These are phyloP conservation scores for Lavandula angustifolia DNA, from an alignment of 257 asterid species.

Conservation along the genomic window DNA sequence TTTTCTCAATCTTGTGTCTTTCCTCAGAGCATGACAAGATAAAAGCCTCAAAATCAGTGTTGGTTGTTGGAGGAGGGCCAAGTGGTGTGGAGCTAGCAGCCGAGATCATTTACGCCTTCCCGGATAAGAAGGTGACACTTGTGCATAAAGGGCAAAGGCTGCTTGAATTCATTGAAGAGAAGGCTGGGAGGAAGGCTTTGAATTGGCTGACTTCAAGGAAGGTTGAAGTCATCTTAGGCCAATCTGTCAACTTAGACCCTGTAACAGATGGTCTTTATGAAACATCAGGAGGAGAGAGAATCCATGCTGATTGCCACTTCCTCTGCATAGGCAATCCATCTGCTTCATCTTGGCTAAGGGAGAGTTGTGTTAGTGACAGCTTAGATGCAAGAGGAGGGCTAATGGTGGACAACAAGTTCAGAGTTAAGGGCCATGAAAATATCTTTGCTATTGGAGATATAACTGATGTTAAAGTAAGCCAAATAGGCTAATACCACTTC, in stretches of 20 bases:
- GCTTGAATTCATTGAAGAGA: slow-evolving; percentile 64
- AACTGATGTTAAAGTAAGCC: slow-evolving; percentile 68
- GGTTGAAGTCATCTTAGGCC: slow-evolving; percentile 72
- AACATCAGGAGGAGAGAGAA: slow-evolving; percentile 72
- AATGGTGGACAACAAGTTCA: slow-evolving; percentile 62
- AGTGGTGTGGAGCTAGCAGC: slow-evolving; percentile 90
- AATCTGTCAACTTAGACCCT: slow-evolving; percentile 56
- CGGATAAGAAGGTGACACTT: slow-evolving; percentile 74
- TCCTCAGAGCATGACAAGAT: slow-evolving; percentile 71
- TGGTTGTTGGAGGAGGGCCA: slow-evolving; percentile 92
- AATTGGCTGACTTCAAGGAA: slow-evolving; percentile 70
- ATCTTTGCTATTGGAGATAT: slow-evolving; percentile 79
- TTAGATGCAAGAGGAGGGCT: slow-evolving; percentile 62
- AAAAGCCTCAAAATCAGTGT: slow-evolving; percentile 55
- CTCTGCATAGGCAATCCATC: slow-evolving; percentile 61
- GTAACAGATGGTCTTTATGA: slow-evolving; percentile 47
- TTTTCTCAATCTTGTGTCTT: neutral
- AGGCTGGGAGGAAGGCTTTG: slow-evolving; percentile 67
- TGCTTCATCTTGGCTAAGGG: slow-evolving; percentile 74
- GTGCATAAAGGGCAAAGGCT: slow-evolving; percentile 77
- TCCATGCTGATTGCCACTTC: slow-evolving; percentile 75
- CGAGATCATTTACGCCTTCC: slow-evolving; percentile 71
- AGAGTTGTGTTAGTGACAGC: slow-evolving; percentile 51
- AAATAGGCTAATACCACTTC: neutral
- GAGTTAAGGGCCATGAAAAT: slow-evolving; percentile 63